Evolutionary conservation across 257 asterid genomes (phyloP).

Genomic region (Solanum appendiculatum): DNA sequence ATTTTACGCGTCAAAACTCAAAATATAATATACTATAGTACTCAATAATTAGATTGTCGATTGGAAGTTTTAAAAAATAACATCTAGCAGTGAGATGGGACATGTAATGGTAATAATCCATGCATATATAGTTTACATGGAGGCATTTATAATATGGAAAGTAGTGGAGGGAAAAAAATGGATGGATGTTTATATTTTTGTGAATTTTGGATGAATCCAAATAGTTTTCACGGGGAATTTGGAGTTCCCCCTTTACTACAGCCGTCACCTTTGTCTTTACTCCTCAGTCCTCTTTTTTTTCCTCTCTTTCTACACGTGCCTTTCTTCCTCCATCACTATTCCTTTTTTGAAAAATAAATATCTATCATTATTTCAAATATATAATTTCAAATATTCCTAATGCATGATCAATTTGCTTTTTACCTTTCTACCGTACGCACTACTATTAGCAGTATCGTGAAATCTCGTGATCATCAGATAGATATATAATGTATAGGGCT

Average conservation of each 20-base stretch:
- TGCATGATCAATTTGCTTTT: neutral
- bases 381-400: neutral
- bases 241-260: conserved; percentile 48
- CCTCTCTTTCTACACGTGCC: conserved; percentile 48
- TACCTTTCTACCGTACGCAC: neutral
- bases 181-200: conserved; percentile 24
- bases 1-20: neutral
- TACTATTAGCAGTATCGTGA: neutral
- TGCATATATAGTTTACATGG: conserved; percentile 17
- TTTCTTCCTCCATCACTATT: neutral
- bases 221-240: conserved; percentile 87
- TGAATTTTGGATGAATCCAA: conserved; percentile 57
- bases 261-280: conserved; percentile 14
- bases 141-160: conserved; percentile 28
- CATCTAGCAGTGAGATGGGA: neutral
- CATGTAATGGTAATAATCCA: conserved; percentile 10
- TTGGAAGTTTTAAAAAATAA: neutral
- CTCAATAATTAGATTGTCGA: neutral
- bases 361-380: neutral
- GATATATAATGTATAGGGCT: neutral
- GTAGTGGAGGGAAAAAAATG: conserved; percentile 28
- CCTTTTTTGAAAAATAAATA: neutral
- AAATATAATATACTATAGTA: neutral
- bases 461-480: neutral
- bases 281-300: conserved; percentile 9